Base-by-base conservation (phyloP, 768 basidiomycete genomes). In the Lactarius akahatsu region DNA sequence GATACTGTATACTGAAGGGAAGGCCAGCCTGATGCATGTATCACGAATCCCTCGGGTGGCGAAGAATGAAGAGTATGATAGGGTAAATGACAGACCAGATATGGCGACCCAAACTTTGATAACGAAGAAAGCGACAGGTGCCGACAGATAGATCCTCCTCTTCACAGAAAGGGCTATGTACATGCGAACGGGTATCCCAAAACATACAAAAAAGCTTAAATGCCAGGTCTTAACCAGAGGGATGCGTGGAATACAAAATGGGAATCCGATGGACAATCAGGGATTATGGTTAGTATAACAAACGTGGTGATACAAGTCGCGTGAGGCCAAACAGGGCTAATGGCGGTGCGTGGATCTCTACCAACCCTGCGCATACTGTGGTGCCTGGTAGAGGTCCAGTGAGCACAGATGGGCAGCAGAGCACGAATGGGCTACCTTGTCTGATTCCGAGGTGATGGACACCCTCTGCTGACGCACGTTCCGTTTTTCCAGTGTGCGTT, bases 291-390 rank as follows among this genome's bases (percentile, higher is more conserved):
- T 16, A 45, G 52, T 26, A 63, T 45, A 54, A 28, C 45, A 47
- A 61, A 68, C 59, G 40, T 68, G n/a, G n/a, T 57, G 52, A 66
- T 68, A 68, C 67, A 68, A 62, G 36, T 26, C 55, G 47, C 38
- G 58, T 40, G 66, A 23, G 47, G 13, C 23, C 2, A 59, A 58
- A 36, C 20, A 32, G 40, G 23, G 55, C 8, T 10, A 23, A 52
- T 15, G 26, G 36, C n/a, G 20, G 32, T 3, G 30, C n/a, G 47
- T 9, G 7, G 36, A 26, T 4, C 9, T 63, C 61, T 69, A 67
- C 65, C 65, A 69, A 18, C 20, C 57, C 20, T 43, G 20, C n/a
- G n/a, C 61, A 30, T 56, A 69, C n/a, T 68, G 58, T 11, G 67
- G 58, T 40, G 50, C 50, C 66, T 69, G 32, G 32, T 40, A 28